These are phyloP conservation scores for Orychophragmus violaceus DNA, from an alignment of 345 rosid species.

Conservation along the genomic window DNA sequence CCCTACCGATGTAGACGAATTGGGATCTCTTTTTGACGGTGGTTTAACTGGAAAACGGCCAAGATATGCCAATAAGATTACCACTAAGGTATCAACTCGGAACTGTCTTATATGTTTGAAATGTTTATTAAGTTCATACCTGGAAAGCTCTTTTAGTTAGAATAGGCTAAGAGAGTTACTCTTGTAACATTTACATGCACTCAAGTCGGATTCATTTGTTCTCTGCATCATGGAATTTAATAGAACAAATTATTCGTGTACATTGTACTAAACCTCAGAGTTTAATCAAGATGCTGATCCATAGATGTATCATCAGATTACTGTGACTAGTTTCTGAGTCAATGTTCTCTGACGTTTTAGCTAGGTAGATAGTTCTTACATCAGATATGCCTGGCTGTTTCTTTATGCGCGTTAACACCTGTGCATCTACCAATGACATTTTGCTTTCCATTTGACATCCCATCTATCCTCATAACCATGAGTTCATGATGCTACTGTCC, in stretches of 20 bases:
- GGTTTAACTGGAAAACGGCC: constrained; percentile 80
- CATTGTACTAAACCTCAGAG: not conserved
- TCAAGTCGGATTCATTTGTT: not conserved
- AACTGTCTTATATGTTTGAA: not conserved
- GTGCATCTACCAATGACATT: not conserved
- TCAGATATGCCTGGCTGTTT: not conserved
- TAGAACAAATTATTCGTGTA: not conserved
- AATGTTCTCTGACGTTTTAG: not conserved
- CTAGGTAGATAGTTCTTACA: not conserved
- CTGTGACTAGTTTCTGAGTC: not conserved
- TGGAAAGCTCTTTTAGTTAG: too few species aligned
- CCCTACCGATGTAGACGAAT: constrained; percentile 44
- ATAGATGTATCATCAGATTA: not conserved
- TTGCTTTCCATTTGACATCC: constrained; percentile 8
- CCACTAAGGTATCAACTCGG: constrained; percentile 53
- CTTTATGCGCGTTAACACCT: too few species aligned
- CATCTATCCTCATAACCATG: not conserved
- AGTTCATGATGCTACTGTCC: constrained; percentile 2
- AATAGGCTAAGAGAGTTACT: too few species aligned
- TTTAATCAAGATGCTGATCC: not conserved
- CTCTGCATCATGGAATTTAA: not conserved
- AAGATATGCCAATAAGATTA: constrained; percentile 75
- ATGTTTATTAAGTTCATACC: too few species aligned
- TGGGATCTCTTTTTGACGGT: constrained; percentile 69
- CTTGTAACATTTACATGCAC: too few species aligned